Percentiles rank a stretch among this genome's conserved stretches.
Conservation (phyloP, 306 rosid genomes). For the Acacia crassicarpa region DNA sequence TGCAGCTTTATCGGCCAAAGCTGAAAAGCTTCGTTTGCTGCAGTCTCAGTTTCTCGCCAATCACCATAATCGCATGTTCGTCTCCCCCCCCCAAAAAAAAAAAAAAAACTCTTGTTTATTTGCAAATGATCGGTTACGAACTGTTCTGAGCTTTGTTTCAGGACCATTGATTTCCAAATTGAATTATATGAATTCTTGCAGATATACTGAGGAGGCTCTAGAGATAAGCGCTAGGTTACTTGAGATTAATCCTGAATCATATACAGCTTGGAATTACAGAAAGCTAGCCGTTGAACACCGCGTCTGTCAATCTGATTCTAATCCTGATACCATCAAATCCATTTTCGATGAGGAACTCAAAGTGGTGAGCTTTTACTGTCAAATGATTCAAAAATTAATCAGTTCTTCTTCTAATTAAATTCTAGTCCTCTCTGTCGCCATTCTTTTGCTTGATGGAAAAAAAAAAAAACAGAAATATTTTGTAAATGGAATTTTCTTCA, state of each 20-base stretch:
- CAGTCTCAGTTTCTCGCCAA: slow-evolving; percentile 69
- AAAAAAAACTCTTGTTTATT: not conserved
- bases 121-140: not conserved
- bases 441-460: not conserved
- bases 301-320: slow-evolving; percentile 50
- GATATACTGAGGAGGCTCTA: slow-evolving; percentile 74
- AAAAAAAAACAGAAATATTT: not conserved
- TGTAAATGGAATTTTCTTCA: not conserved
- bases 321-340: slow-evolving; percentile 44
- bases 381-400: not conserved
- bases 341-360: slow-evolving; percentile 62
- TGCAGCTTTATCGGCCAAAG: slow-evolving; percentile 54
- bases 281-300: slow-evolving; percentile 67
- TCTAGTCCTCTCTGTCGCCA: not conserved
- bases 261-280: slow-evolving; percentile 91
- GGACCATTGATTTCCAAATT: not conserved
- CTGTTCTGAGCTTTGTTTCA: not conserved
- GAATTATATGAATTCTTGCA: slow-evolving; percentile 33
- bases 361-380: slow-evolving; percentile 45
- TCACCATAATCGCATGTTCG: slow-evolving; percentile 56
- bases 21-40: slow-evolving; percentile 65
- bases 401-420: not conserved
- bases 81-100: not conserved
- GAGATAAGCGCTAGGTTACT: slow-evolving; percentile 67
- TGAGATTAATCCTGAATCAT: slow-evolving; percentile 73